Evolutionary conservation across 148 eudicot species (phyloP).

Genomic region (Linanthus parryae): DNA sequence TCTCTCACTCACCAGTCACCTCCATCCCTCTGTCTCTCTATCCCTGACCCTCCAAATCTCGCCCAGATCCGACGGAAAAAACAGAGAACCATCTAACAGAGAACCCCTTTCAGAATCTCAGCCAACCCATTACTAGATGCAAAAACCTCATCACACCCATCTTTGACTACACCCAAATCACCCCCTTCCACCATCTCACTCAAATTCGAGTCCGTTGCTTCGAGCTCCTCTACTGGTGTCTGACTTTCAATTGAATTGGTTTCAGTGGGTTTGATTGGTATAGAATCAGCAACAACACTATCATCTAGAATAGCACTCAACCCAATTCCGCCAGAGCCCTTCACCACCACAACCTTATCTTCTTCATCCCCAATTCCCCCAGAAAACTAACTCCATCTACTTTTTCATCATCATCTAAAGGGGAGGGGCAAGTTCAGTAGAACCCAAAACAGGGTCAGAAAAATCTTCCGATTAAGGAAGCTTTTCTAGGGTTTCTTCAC

Average conservation of each 20-base stretch:
- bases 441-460: constrained; percentile 17
- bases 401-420: constrained; percentile 33
- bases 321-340: constrained; percentile 7
- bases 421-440: constrained; percentile 18
- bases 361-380: constrained; percentile 25
- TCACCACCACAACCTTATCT: constrained; percentile 16
- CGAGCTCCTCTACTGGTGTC: constrained; percentile 3
- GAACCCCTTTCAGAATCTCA: constrained; percentile 14
- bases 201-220: neutral
- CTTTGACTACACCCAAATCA: constrained; percentile 9
- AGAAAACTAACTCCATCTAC: constrained; percentile 20
- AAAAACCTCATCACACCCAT: constrained; percentile 9
- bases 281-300: constrained; percentile 17
- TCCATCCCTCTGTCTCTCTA: too few relatives aligned
- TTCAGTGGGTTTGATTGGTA: constrained; percentile 21
- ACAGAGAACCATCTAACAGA: constrained; percentile 21
- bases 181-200: too few relatives aligned
- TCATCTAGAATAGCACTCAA: constrained; percentile 13
- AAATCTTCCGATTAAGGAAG: constrained; percentile 8
- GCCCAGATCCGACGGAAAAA: constrained; percentile 1
- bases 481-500: constrained; percentile 15
- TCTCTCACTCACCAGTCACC: constrained; percentile 3
- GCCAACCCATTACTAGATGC: neutral
- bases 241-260: neutral
- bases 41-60: too few relatives aligned